Base-by-base conservation (phyloP, 108 stramenopile genomes). In the Craspedostauros australis region DNA sequence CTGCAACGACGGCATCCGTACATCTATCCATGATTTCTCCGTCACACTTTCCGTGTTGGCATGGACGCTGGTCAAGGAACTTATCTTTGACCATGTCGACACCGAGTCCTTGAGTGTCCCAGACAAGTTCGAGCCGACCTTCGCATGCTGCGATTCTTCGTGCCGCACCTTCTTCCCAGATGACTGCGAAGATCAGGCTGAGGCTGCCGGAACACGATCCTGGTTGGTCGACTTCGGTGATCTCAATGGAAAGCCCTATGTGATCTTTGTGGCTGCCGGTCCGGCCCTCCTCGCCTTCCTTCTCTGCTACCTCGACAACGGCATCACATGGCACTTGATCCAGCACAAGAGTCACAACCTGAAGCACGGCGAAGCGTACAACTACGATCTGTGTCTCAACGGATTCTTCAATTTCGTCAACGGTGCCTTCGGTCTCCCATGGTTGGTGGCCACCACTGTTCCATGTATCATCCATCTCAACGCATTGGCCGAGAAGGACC, bases 221-320 rank as follows among this genome's bases (percentile, higher is more conserved):
- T 80, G 79, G 79, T 58, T 76, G 38, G 72, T 57, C 22, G 46
- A 69, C 32, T 33, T 79, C 18, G 20, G 26, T 4, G 68, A 80
- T 39, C 29, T 76, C 44, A 75, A 75, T 30, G 78, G 78, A 14
- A 75, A 76, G 29, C 32, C 32, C 4, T 72, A 54, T 50, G 75
- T 65, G 18, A 58, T 68, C 7, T 44, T 80, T 27, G 46, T 66
- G 20, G 74, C 75, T 16, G 75, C 79, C 6, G 79, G 67, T 0
- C 79, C 79, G 31, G 79, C 79, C 14, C 9, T 68, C 12, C 42
- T 71, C 2, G 73, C 73, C 16, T 79, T 79, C 57, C 40, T 79
- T 20, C 44, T 79, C 2, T 24, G 55, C 18, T 79, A 46, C 54
- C 62, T 79, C 7, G 78, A 79, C 52, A 57, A 79, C 39, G 78